Conservation (phyloP, 2,329 filamentous ascomycete species). For the Colletotrichum horii region DNA sequence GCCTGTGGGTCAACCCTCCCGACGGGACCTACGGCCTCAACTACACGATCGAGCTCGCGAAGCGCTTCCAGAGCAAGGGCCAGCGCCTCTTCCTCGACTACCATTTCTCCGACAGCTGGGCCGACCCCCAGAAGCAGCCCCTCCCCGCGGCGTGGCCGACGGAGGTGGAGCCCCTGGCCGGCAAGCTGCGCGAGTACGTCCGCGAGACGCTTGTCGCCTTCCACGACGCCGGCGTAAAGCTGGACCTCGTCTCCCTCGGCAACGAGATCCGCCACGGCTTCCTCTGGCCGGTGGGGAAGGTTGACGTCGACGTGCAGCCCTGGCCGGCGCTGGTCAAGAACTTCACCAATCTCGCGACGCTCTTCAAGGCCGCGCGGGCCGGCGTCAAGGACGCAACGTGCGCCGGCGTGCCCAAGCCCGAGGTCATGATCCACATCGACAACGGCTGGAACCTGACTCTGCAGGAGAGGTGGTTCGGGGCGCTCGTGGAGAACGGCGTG, state of each 20-base stretch:
- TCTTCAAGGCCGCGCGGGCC: slow-evolving; percentile 29
- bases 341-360: slow-evolving; percentile 31
- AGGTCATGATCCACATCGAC: slow-evolving; percentile 20
- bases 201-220: slow-evolving; percentile 41
- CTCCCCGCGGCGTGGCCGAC: slow-evolving; percentile 38
- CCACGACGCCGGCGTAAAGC: slow-evolving; percentile 37
- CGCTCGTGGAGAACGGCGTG: slow-evolving; percentile 14
- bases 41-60: slow-evolving; percentile 33
- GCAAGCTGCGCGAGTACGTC: slow-evolving; percentile 37
- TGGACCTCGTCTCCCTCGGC: slow-evolving; percentile 41
- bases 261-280: slow-evolving; percentile 39
- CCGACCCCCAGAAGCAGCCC: slow-evolving; percentile 38
- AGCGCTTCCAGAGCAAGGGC: slow-evolving; percentile 36
- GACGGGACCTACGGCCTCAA: slow-evolving; percentile 18
- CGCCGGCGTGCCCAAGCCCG: slow-evolving; percentile 22
- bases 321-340: slow-evolving; percentile 32
- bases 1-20: slow-evolving; percentile 15
- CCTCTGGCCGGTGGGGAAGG: slow-evolving; percentile 35
- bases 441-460: slow-evolving; percentile 20
- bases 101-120: slow-evolving; percentile 36
- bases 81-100: slow-evolving; percentile 42
- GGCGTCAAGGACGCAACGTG: slow-evolving; percentile 12
- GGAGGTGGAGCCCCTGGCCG: slow-evolving; percentile 30
- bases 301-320: slow-evolving; percentile 37
- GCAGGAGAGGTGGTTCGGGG: slow-evolving; percentile 16